phyloP scores from a whole-genome alignment of 225 moss, liverwort and hornwort species.

The Rhytidiadelphus loreus region DNA sequence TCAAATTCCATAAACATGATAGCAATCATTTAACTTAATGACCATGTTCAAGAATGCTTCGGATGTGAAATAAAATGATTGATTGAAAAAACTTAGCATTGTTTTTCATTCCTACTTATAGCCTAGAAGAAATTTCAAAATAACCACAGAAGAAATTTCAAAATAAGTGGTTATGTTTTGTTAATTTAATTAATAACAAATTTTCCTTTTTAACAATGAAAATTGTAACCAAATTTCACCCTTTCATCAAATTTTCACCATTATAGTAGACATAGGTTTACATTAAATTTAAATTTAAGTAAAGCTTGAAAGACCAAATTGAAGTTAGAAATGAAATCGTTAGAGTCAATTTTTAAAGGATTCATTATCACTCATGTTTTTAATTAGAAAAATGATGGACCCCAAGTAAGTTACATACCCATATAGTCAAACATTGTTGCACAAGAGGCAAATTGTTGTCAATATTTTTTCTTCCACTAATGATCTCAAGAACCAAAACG shows the following conservation, averaged over 20 bases:
- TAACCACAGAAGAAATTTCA: not conserved
- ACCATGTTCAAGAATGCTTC: rapidly evolving
- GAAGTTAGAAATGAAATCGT: no score
- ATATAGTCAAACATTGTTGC: not conserved
- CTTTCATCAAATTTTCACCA: not conserved
- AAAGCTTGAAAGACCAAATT: no score
- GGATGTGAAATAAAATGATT: not conserved
- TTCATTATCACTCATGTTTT: no score
- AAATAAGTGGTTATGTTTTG: not conserved
- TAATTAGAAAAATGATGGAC: not conserved
- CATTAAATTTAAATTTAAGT: not conserved
- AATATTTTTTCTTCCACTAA: not conserved
- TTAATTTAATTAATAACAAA: not conserved
- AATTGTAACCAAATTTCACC: not conserved
- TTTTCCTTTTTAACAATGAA: not conserved
- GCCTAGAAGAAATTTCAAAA: not conserved
- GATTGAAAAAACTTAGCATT: not conserved
- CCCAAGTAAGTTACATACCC: not conserved
- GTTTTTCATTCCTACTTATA: not conserved
- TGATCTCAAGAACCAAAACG: not conserved
- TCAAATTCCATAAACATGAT: not conserved
- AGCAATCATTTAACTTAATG: not conserved
- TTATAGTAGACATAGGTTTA: not conserved
- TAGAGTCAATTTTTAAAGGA: no score
- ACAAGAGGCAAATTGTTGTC: not conserved